phyloP scores from a whole-genome alignment of 306 rosid genomes.

The Psophocarpus tetragonolobus region DNA sequence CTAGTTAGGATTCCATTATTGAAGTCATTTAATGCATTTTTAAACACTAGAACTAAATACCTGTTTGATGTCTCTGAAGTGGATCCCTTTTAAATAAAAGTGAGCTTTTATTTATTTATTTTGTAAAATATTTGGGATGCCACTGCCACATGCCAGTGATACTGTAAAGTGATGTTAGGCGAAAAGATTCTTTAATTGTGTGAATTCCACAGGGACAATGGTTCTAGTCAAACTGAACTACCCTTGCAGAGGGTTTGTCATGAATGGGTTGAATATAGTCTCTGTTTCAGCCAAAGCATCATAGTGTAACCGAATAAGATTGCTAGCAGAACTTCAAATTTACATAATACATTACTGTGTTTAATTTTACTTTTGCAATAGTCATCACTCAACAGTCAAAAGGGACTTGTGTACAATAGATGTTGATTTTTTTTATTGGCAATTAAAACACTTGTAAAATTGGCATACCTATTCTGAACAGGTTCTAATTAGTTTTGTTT shows the following conservation, averaged over 20 bases:
- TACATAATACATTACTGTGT: background rate
- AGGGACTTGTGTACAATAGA: background rate
- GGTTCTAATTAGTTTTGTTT: conserved; percentile 10
- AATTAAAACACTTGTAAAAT: background rate
- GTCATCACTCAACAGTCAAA: background rate
- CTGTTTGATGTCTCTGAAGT: background rate
- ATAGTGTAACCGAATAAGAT: background rate
- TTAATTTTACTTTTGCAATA: background rate
- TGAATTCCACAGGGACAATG: background rate
- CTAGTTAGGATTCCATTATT: background rate
- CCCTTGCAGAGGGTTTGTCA: background rate
- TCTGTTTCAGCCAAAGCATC: background rate
- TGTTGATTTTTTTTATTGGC: background rate
- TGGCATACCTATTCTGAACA: background rate
- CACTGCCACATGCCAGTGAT: background rate
- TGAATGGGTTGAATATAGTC: background rate
- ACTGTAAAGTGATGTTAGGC: background rate
- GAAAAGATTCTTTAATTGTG: background rate
- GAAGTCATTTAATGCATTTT: background rate
- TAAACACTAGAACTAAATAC: conserved; percentile 2
- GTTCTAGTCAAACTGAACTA: conserved; percentile 13
- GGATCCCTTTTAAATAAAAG: background rate
- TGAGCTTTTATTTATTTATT: background rate
- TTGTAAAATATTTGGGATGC: background rate
- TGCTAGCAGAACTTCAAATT: background rate